phyloP scores from a whole-genome alignment of 2,329 filamentous ascomycete species.

The Nectriaceae sp. region DNA sequence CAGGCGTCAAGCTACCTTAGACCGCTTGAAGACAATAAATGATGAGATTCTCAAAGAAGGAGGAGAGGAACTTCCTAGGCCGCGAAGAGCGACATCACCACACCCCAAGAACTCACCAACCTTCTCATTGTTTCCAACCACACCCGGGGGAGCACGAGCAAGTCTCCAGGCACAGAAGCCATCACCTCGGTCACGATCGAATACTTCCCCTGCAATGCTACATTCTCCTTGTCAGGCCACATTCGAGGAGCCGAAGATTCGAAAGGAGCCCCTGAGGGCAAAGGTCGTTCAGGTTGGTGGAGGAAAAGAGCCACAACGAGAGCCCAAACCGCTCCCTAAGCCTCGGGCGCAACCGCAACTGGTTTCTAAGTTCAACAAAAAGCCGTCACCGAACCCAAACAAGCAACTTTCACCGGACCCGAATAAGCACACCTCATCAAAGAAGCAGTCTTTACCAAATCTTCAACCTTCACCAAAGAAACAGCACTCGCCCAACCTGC shows the following conservation, averaged over 20 bases:
- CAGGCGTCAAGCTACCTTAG: constrained; percentile 60
- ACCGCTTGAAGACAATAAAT: constrained; percentile 57
- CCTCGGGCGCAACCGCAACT: constrained; percentile 2
- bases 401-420: constrained; percentile 8
- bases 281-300: constrained; percentile 14
- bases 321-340: neutral
- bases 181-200: constrained; percentile 49
- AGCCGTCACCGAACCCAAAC: constrained; percentile 30
- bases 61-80: constrained; percentile 31
- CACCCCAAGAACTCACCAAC: constrained; percentile 45
- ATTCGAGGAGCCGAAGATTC: constrained; percentile 29
- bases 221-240: constrained; percentile 43
- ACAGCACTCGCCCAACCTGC: constrained; percentile 4
- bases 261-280: constrained; percentile 11
- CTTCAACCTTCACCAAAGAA: neutral
- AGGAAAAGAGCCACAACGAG: constrained; percentile 5
- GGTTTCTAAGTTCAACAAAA: constrained; percentile 31
- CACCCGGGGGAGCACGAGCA: constrained; percentile 26
- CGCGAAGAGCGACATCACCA: constrained; percentile 52
- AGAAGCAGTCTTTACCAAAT: neutral
- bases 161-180: constrained; percentile 34
- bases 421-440: constrained; percentile 9
- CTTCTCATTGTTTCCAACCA: constrained; percentile 47
- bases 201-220: constrained; percentile 55
- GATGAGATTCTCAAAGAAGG: constrained; percentile 43